A percentile compares a stretch with the other conserved stretches of the same genome.
These are phyloP conservation scores for Dothideomycetes sp. DNA, from an alignment of 2,329 filamentous ascomycete genomes.

Conservation along the genomic window DNA sequence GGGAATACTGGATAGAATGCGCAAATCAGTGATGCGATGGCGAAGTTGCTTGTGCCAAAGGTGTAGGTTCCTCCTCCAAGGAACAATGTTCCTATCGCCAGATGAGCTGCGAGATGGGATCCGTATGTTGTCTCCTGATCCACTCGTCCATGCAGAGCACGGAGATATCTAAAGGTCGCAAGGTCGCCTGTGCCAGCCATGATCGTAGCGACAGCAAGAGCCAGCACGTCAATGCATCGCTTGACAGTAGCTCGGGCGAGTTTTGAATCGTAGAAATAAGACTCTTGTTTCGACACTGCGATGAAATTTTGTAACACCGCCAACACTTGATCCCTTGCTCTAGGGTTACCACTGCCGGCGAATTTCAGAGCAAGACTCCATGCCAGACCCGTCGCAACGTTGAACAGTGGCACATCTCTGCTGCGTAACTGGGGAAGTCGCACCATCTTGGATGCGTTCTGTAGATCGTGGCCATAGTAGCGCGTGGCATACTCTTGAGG, in stretches of 20 bases:
- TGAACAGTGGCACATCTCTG: constrained; percentile 83
- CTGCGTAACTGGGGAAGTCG: constrained; percentile 50
- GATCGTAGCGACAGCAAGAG: constrained; percentile 72
- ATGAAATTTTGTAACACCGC: constrained; percentile 60
- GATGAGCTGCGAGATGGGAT: constrained; percentile 84
- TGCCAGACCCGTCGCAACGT: constrained; percentile 81
- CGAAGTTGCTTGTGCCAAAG: constrained; percentile 78
- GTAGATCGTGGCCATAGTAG: constrained; percentile 1
- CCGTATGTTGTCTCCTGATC: constrained; percentile 82
- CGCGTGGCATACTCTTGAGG: constrained; percentile 50
- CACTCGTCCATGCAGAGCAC: constrained; percentile 78
- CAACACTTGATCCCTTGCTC: constrained; percentile 72
- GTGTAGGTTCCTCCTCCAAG: constrained; percentile 88
- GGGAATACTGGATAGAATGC: constrained; percentile 95
- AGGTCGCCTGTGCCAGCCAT: constrained; percentile 96
- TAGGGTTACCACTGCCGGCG: constrained; percentile 44
- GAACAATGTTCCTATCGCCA: constrained; percentile 85
- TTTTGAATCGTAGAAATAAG: constrained; percentile 65
- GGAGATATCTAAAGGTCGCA: constrained; percentile 70
- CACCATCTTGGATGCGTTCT: constrained; percentile 1
- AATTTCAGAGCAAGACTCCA: constrained; percentile 49
- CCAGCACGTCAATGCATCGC: constrained; percentile 84
- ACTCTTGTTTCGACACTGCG: constrained; percentile 19
- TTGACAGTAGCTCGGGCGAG: constrained; percentile 73
- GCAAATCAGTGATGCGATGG: constrained; percentile 75